Percentiles rank a stretch among this genome's conserved stretches.
phyloP scores from a whole-genome alignment of 805 yeast species.

The Dipodascopsis uninucleata region DNA sequence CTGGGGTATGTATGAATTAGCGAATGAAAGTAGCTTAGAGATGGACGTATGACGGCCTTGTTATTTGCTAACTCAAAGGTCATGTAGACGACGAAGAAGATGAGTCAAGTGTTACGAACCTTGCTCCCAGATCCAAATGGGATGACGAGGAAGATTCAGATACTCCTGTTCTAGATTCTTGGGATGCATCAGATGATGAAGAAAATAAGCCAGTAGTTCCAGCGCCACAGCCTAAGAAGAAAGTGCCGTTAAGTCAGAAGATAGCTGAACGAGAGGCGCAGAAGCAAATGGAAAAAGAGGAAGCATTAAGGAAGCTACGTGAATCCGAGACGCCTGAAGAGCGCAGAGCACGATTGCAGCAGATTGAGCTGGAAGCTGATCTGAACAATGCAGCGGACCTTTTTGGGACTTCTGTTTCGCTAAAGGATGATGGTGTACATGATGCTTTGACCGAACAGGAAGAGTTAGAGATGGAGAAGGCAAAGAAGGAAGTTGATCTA shows the following conservation, averaged over 20 bases:
- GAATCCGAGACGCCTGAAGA: conserved; percentile 58
- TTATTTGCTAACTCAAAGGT: no score
- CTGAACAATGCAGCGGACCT: conserved; percentile 89
- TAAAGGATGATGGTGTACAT: not conserved
- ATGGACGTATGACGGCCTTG: no score
- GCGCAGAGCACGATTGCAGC: conserved; percentile 67
- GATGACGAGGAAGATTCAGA: conserved; percentile 75
- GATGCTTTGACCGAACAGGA: conserved; percentile 1
- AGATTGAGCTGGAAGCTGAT: conserved; percentile 82
- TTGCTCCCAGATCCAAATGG: conserved; percentile 66
- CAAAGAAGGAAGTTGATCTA: conserved; percentile 31
- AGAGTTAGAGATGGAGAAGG: conserved; percentile 5
- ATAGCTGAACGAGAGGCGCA: conserved; percentile 40
- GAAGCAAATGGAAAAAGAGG: conserved; percentile 28
- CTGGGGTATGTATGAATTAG: not conserved
- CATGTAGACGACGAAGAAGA: conserved; percentile 57
- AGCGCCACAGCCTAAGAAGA: conserved; percentile 43
- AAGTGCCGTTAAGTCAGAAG: conserved; percentile 42
- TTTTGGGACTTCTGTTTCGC: conserved; percentile 47
- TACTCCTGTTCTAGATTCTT: conserved; percentile 76
- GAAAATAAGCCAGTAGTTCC: conserved; percentile 42
- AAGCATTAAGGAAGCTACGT: not conserved
- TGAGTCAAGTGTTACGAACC: conserved; percentile 57
- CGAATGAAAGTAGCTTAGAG: no score
- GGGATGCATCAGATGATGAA: conserved; percentile 77